A percentile compares a stretch with the other conserved stretches of the same genome.
Conservation (phyloP, 2,329 filamentous ascomycete genomes). For the Rhynchosporium graminicola region DNA sequence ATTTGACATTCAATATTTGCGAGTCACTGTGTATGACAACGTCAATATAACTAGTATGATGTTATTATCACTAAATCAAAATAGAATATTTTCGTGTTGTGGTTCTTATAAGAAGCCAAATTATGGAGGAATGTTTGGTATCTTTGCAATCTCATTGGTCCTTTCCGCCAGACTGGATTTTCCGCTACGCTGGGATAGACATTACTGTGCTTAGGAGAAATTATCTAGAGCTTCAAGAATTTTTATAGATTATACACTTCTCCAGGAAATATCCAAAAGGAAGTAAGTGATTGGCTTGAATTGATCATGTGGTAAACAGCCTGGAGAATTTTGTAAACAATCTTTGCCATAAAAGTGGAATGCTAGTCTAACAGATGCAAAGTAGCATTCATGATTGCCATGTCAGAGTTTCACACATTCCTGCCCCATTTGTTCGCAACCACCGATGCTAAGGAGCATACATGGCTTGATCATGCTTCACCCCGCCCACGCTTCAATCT, state of each 20-base stretch:
- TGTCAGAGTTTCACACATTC: background rate
- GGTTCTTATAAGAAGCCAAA: background rate
- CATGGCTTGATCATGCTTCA: conserved; percentile 3
- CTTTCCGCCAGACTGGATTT: background rate
- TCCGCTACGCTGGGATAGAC: background rate
- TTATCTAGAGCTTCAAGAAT: no score
- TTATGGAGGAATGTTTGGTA: background rate
- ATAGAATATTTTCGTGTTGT: background rate
- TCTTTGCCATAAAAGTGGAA: background rate
- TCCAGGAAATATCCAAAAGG: no score
- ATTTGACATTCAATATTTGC: background rate
- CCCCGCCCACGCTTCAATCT: background rate
- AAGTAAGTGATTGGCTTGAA: no score
- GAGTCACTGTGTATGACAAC: background rate
- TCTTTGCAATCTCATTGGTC: conserved; percentile 1
- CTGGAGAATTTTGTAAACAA: no score
- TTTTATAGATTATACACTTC: no score
- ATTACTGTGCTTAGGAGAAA: background rate
- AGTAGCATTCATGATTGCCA: background rate
- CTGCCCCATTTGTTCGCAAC: background rate
- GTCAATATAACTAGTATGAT: background rate
- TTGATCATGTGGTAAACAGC: no score
- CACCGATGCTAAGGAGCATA: background rate
- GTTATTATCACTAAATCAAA: background rate
- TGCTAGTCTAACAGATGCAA: background rate